Base-by-base conservation (phyloP, 2,329 filamentous ascomycete genomes). In the Dothideomycetes sp. region DNA sequence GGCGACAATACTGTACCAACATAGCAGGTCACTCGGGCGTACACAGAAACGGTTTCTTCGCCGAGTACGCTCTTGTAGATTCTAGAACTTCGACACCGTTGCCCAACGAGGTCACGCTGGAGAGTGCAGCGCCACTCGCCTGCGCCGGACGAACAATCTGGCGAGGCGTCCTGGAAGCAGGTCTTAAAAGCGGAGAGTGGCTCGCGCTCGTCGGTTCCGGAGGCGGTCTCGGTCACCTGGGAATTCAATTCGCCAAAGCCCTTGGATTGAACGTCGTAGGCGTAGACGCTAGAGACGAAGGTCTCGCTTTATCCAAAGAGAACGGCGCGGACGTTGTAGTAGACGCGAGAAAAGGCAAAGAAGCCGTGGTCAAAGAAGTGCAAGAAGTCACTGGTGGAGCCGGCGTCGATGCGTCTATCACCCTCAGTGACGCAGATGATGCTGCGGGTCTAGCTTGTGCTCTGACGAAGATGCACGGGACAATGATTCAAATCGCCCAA, bases 401-500 rank as follows among this genome's bases (percentile, higher is more conserved):
- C 7, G 71, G 74, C 1, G 74, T 65, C 1, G 66, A 74, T 41
- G 68, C 68, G 1, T 68, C 73, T 0, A 53, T 80, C 10, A 70
- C 70, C 33, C 53, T 79, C 1, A 65, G 65, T n/a, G 74, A 78
- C 46, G 68, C 70, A 13, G 53, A 61, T 2, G 57, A 56, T 0
- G 68, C 74, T 2, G 67, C 71, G 28, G 71, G 64, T 4, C 54
- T 68, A 16, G 68, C 64, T 0, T 74, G 70, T 38, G 73, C 73
- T 0, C 59, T 76, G 1, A 80, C 76, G 0, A 69, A 64, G 50
- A 76, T 72, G 65, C 76, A 80, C 51, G 74, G 73, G 2, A 66
- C 61, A 0, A 61, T 78, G 51, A 61, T 79, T 2, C 73, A 79
- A 53, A 68, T 79, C 33, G 74, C 73, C n/a, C 74, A 77, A 46